Evolutionary conservation across 1,139 yeast genomes (phyloP), one percentile per base, ranked within the genome.

Genomic region (Suzukiozyma palmioleophila): DNA sequence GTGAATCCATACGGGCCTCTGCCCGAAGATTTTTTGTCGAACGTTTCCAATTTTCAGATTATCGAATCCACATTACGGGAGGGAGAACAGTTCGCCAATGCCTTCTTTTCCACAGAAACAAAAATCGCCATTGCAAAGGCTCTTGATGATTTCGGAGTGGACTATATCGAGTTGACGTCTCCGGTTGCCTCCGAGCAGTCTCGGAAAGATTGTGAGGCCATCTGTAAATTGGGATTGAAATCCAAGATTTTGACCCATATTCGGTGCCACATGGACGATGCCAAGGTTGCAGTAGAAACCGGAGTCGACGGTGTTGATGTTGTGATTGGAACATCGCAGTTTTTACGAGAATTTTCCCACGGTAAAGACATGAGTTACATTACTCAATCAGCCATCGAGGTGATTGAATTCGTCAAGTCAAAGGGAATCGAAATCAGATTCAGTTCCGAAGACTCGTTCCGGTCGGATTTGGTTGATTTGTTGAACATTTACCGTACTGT

Each of bases 261-360:
- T 44, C 65, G 80, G 58, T 76, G 81, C 57, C 79, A 75, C 55
- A 75, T 76, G 80, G 77, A 73, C 49, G 81, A 76, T 52, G 81
- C 81, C 26, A 63, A 64, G 47, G 74, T 74, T 36, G 81, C 81
- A 0, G 80, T 75, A 26, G 79, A 75, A 47, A 75, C 81, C 24
- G 81, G 81, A 39, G 81, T 75, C 42, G 81, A 76, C 50, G 81
- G 81, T 41, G 80, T 76, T 38, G 79, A 76, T 57, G 78, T 76
- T 35, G 79, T 76, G 38, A 76, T 76, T 51, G 81, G 81, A 39
- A 75, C 81, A 6, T 74, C 80, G 9, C 77, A 72, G 49, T 76
- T 76, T 49, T 62, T 74, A 45, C 65, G 79, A 54, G 66, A 72
- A 51, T 73, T 67, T 47, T 69, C 75, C 38, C 79, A 75, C 49